A percentile compares a stretch with the other conserved stretches of the same genome.
Conservation (phyloP, 2,329 filamentous ascomycete species). For the Mycosphaerella sp. region DNA sequence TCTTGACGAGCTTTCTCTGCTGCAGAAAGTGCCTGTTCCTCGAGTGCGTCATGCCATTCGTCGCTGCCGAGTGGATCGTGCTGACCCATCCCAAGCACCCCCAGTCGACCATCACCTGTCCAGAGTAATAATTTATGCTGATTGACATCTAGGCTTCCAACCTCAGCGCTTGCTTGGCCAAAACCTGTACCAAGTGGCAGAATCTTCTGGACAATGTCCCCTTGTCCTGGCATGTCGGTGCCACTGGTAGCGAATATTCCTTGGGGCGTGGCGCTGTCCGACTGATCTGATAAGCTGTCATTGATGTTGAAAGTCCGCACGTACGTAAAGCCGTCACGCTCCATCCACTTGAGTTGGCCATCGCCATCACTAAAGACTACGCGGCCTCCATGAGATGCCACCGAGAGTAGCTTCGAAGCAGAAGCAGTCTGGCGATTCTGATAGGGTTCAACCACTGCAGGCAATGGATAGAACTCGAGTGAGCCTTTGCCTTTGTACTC, state of each 20-base stretch:
- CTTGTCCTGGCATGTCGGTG: conserved; percentile 35
- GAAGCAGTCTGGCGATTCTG: conserved; percentile 81
- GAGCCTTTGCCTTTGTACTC: conserved; percentile 90
- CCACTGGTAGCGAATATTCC: conserved; percentile 27
- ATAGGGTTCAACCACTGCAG: conserved; percentile 36
- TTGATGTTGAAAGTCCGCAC: conserved; percentile 56
- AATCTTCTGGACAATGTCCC: conserved; percentile 76
- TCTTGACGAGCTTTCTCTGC: conserved; percentile 48
- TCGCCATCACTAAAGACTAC: conserved; percentile 79
- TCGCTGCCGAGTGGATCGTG: conserved; percentile 34
- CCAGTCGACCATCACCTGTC: conserved; percentile 76
- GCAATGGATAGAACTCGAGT: conserved; percentile 73
- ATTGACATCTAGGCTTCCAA: conserved; percentile 27
- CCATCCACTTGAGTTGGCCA: conserved; percentile 83
- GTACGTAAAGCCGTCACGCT: conserved; percentile 64
- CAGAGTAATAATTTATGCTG: conserved; percentile 70
- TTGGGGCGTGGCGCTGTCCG: conserved; percentile 13
- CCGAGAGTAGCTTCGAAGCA: conserved; percentile 71
- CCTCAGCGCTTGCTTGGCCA: background rate
- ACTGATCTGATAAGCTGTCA: conserved; percentile 22
- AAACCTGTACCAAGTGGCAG: conserved; percentile 45
- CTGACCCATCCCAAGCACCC: conserved; percentile 53
- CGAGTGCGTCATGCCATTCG: conserved; percentile 31
- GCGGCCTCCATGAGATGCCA: conserved; percentile 72
- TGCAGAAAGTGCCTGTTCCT: conserved; percentile 40